These are phyloP conservation scores for Lotus japonicus DNA, from an alignment of 306 rosid genomes.

Conservation along the genomic window DNA sequence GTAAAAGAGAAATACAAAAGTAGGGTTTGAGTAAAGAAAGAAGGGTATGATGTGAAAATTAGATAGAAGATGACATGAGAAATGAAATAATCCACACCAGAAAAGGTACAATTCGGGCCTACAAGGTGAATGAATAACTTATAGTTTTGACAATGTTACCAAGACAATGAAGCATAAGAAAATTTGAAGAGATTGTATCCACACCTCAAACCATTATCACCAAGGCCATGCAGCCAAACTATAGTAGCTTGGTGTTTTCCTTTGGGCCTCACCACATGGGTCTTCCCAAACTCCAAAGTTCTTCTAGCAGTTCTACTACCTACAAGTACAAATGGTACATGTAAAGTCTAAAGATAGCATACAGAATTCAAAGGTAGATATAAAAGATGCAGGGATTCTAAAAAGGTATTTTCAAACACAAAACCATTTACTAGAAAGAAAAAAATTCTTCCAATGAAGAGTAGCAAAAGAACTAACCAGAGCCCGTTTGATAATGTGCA, in stretches of 20 bases:
- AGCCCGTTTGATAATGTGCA: constrained; percentile 49
- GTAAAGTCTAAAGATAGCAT: constrained; percentile 4
- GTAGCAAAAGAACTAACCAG: constrained; percentile 57
- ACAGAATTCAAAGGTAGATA: neutral
- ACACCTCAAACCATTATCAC: constrained; percentile 90
- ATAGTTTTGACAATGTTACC: neutral
- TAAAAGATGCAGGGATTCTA: neutral
- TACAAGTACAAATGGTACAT: constrained; percentile 20
- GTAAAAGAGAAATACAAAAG: neutral
- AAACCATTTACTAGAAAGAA: neutral
- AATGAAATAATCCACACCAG: too few relatives aligned
- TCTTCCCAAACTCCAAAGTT: constrained; percentile 78
- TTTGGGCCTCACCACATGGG: constrained; percentile 86
- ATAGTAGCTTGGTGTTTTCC: constrained; percentile 93
- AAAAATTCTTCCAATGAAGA: neutral
- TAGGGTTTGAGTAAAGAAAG: neutral
- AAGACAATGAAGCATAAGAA: neutral
- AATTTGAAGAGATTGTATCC: neutral
- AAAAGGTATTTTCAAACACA: constrained; percentile 4
- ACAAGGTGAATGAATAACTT: neutral
- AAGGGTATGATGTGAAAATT: neutral
- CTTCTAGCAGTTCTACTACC: constrained; percentile 68
- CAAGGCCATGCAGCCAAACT: constrained; percentile 93
- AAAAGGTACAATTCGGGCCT: neutral
- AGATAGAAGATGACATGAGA: neutral